A percentile compares a stretch with the other conserved stretches of the same genome.
phyloP scores from a whole-genome alignment of 148 eudicot genomes.

The Mesembryanthemum crystallinum region DNA sequence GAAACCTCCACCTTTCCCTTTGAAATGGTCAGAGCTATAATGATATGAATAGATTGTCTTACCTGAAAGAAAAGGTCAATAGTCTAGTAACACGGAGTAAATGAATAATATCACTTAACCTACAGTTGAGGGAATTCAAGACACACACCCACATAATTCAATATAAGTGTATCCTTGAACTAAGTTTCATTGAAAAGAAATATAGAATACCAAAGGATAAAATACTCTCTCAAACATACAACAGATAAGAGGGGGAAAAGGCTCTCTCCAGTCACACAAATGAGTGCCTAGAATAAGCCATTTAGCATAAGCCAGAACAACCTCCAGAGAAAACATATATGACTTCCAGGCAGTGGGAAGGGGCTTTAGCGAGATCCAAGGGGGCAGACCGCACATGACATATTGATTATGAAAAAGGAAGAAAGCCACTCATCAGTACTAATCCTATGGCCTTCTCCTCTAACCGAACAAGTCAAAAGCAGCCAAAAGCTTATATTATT shows the following conservation, averaged over 20 bases:
- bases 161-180: background rate
- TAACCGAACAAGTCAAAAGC: too few species aligned
- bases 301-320: too few species aligned
- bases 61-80: slow-evolving; percentile 20
- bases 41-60: slow-evolving; percentile 18
- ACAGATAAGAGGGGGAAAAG: background rate
- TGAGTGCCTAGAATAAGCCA: too few species aligned
- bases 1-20: slow-evolving; percentile 19
- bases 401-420: too few species aligned
- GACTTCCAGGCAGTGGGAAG: too few species aligned
- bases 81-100: background rate
- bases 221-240: background rate
- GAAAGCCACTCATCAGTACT: too few species aligned
- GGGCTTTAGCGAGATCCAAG: too few species aligned
- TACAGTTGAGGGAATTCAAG: background rate
- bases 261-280: too few species aligned
- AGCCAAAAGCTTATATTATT: too few species aligned
- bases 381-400: too few species aligned
- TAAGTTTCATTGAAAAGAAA: background rate
- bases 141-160: background rate
- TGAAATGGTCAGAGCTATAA: slow-evolving; percentile 27
- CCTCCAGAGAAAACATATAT: too few species aligned
- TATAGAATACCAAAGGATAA: background rate
- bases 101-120: background rate
- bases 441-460: too few species aligned